Percentiles rank a stretch among this genome's conserved stretches.
Evolutionary conservation across 2,329 filamentous ascomycete species (phyloP).

Genomic region (Arachnomyces sp.): DNA sequence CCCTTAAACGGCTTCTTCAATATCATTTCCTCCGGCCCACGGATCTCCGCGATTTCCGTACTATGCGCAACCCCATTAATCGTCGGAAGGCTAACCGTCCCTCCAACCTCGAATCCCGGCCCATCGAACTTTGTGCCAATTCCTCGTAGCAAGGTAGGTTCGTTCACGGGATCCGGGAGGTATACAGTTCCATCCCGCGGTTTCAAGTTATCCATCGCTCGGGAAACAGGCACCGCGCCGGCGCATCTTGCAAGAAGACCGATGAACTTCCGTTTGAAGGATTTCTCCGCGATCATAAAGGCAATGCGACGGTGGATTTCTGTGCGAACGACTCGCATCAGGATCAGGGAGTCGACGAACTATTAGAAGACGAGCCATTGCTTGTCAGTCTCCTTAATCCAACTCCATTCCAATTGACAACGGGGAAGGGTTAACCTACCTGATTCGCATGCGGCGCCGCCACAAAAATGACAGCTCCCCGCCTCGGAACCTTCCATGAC

Average conservation of each 20-base stretch:
- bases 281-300: slow-evolving; percentile 91
- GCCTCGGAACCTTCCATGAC: slow-evolving; percentile 86
- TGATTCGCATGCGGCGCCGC: slow-evolving; percentile 96
- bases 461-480: slow-evolving; percentile 87
- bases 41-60: slow-evolving; percentile 74
- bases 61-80: slow-evolving; percentile 74
- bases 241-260: slow-evolving; percentile 77
- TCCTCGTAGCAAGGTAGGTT: slow-evolving; percentile 74
- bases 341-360: slow-evolving; percentile 91
- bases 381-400: neutral
- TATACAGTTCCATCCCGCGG: slow-evolving; percentile 73
- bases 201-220: slow-evolving; percentile 83
- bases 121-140: slow-evolving; percentile 75
- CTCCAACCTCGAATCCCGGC: slow-evolving; percentile 63
- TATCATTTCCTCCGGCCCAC: slow-evolving; percentile 70
- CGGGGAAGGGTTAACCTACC: slow-evolving; percentile 42
- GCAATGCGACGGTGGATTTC: slow-evolving; percentile 85
- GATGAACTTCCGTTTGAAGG: slow-evolving; percentile 82
- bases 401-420: neutral
- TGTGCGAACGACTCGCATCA: slow-evolving; percentile 81
- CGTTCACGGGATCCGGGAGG: slow-evolving; percentile 76
- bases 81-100: slow-evolving; percentile 78
- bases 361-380: slow-evolving; percentile 29
- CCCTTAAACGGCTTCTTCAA: slow-evolving; percentile 84
- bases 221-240: slow-evolving; percentile 85